Percentiles rank a stretch among this genome's conserved stretches.
These are phyloP conservation scores for Blastobotrys niveus DNA, from an alignment of 1,139 yeast species.

Conservation along the genomic window DNA sequence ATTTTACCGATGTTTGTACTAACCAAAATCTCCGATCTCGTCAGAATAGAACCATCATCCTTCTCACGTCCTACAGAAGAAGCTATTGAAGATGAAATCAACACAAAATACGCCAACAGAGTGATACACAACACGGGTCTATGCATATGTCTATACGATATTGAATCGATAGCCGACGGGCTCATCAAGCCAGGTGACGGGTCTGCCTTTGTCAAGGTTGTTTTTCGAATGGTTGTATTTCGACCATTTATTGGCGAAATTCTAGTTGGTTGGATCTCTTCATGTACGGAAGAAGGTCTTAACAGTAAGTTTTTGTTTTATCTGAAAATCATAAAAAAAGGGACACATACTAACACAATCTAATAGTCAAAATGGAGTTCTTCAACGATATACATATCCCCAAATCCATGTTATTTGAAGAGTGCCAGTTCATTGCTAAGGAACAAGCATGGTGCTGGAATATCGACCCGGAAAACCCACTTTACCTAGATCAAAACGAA, in stretches of 20 bases:
- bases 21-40: constrained; percentile 71
- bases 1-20: constrained; percentile 75
- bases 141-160: constrained; percentile 78
- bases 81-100: constrained; percentile 74
- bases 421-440: constrained; percentile 49
- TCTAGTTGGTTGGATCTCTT: constrained; percentile 88
- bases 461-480: constrained; percentile 52
- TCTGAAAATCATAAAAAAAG: neutral
- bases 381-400: constrained; percentile 93
- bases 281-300: constrained; percentile 81
- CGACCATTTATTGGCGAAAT: constrained; percentile 94
- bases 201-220: constrained; percentile 66
- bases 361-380: constrained; percentile 61
- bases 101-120: constrained; percentile 74
- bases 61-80: constrained; percentile 65
- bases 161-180: constrained; percentile 77
- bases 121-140: constrained; percentile 77
- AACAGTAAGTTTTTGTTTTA: constrained; percentile 37
- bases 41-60: constrained; percentile 81
- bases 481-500: constrained; percentile 84
- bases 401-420: constrained; percentile 70
- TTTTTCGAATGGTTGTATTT: constrained; percentile 73
- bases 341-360: neutral
- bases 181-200: constrained; percentile 95
- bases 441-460: constrained; percentile 97